These are phyloP conservation scores for Vitis amurensis DNA, from an alignment of 164 flowering plant species.

Conservation along the genomic window DNA sequence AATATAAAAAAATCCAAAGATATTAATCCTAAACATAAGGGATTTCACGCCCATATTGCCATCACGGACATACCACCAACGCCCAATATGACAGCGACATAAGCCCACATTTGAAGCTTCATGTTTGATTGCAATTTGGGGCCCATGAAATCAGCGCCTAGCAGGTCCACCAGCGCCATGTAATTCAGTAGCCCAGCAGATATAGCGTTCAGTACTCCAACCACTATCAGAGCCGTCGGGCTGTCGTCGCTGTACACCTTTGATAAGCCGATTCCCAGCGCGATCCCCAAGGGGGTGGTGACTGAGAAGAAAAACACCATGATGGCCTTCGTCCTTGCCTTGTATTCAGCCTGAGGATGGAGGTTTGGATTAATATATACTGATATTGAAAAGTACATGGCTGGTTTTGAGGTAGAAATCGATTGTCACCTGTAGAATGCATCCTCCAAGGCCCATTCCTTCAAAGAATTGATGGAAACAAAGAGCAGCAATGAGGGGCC, in stretches of 20 bases:
- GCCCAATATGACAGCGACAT: slow-evolving; percentile 47
- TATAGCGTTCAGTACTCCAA: slow-evolving; percentile 45
- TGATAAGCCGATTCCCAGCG: slow-evolving; percentile 43
- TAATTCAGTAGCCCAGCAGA: slow-evolving; percentile 48
- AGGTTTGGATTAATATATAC: neutral
- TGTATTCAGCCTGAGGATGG: slow-evolving; percentile 44
- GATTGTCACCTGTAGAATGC: slow-evolving; percentile 27
- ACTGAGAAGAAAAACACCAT: slow-evolving; percentile 61
- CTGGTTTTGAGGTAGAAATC: neutral
- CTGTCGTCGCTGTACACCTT: slow-evolving; percentile 42
- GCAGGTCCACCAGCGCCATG: slow-evolving; percentile 62
- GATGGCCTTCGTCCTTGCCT: slow-evolving; percentile 24
- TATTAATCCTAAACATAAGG: no score
- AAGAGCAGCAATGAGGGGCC: slow-evolving; percentile 37
- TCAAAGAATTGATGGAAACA: slow-evolving; percentile 46
- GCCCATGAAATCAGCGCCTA: slow-evolving; percentile 56
- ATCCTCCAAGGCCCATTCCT: slow-evolving; percentile 37
- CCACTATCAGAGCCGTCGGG: slow-evolving; percentile 44
- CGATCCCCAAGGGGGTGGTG: slow-evolving; percentile 56
- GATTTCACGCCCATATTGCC: slow-evolving; percentile 48
- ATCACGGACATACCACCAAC: slow-evolving; percentile 57
- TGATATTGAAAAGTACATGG: neutral
- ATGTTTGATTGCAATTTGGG: slow-evolving; percentile 39
- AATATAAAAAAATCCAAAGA: no score
- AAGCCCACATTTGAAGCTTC: slow-evolving; percentile 44